These are phyloP conservation scores for Suhomyces chickasaworum DNA, from an alignment of 1,139 yeast genomes.

Conservation along the genomic window DNA sequence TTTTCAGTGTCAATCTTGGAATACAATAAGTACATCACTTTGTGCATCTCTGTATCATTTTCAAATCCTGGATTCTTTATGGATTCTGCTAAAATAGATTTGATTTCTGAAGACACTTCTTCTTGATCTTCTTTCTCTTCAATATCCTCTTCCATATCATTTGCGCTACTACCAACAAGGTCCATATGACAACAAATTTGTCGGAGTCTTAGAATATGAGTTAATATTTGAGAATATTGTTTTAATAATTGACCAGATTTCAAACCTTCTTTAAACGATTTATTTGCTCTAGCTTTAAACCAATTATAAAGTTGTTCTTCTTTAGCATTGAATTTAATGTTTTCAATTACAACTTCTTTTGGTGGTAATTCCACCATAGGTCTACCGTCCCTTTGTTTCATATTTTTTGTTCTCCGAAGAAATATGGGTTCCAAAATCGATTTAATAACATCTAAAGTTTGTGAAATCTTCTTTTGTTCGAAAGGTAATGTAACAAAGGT, in stretches of 20 bases:
- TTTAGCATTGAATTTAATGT: conserved; percentile 62
- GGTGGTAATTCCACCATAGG: conserved; percentile 77
- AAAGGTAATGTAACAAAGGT: conserved; percentile 85
- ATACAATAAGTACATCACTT: conserved; percentile 32
- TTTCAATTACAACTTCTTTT: conserved; percentile 71
- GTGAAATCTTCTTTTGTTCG: conserved; percentile 66
- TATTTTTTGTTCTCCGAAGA: conserved; percentile 81
- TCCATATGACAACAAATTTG: conserved; percentile 88
- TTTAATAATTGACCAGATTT: conserved; percentile 70
- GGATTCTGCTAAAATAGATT: conserved; percentile 18
- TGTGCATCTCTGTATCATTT: conserved; percentile 34
- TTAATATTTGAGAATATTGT: conserved; percentile 75
- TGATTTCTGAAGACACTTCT: conserved; percentile 17
- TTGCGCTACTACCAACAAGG: conserved; percentile 50
- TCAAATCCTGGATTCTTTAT: conserved; percentile 29
- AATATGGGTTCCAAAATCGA: conserved; percentile 83
- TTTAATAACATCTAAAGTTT: conserved; percentile 81
- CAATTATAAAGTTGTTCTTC: conserved; percentile 71
- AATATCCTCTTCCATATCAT: conserved; percentile 39
- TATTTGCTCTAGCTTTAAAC: conserved; percentile 69
- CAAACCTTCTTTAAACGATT: conserved; percentile 63
- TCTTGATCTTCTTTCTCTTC: conserved; percentile 16
- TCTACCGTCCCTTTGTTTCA: conserved; percentile 74
- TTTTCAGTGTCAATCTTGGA: conserved; percentile 36
- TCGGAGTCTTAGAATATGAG: conserved; percentile 79